These are phyloP conservation scores for Phytophthora sp. DNA, from an alignment of 352 stramenopile genomes.

Conservation along the genomic window DNA sequence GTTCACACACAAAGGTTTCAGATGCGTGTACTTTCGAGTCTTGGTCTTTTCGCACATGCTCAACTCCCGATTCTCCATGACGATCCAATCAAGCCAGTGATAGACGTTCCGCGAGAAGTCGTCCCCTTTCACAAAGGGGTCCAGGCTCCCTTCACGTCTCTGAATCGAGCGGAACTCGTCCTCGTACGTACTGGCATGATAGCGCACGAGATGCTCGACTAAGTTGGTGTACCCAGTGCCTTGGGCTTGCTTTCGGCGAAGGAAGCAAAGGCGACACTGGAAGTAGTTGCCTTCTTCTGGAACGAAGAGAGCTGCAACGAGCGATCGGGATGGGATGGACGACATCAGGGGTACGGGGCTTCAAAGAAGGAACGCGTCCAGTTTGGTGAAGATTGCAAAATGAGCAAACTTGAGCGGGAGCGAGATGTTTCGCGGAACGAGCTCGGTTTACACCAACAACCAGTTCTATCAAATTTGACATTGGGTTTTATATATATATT, in stretches of 20 bases:
- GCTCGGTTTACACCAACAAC: background rate
- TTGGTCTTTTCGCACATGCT: slow-evolving; percentile 20
- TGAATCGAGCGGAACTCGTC: slow-evolving; percentile 8
- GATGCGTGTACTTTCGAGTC: slow-evolving; percentile 27
- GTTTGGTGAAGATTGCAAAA: too few species aligned
- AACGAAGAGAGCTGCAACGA: slow-evolving; percentile 1
- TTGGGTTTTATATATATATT: background rate
- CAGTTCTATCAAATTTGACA: background rate
- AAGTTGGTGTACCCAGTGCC: slow-evolving; percentile 14
- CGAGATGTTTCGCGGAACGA: too few species aligned
- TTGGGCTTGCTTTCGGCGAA: slow-evolving; percentile 11
- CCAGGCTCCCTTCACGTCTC: slow-evolving; percentile 6
- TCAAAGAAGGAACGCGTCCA: background rate
- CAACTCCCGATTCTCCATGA: slow-evolving; percentile 22
- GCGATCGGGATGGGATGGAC: background rate
- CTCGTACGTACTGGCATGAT: background rate
- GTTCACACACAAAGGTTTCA: slow-evolving; percentile 6
- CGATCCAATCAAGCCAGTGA: slow-evolving; percentile 21
- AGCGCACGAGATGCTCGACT: background rate
- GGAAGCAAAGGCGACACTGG: slow-evolving; percentile 6
- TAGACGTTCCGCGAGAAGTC: slow-evolving; percentile 11
- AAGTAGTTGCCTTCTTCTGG: slow-evolving; percentile 11
- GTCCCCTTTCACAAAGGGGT: slow-evolving; percentile 2
- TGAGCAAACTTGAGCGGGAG: too few species aligned
- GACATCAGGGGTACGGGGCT: background rate